Base-by-base conservation (phyloP, 129 eudicot species). In the Silybum marianum region DNA sequence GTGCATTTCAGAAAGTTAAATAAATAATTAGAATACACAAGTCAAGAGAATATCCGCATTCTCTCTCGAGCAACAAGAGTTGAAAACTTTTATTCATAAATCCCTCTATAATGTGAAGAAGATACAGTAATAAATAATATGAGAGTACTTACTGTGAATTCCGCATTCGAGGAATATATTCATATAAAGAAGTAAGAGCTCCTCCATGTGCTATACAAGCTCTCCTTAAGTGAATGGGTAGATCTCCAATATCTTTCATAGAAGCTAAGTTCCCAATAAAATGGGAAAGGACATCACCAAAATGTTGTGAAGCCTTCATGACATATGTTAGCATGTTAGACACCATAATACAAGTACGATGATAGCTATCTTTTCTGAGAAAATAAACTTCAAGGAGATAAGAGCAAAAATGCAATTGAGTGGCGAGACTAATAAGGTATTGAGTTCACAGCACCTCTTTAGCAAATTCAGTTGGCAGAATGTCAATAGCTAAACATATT, bases 291-390 rank as follows among this genome's bases (percentile, higher is more conserved):
- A 96, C 93, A 79, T 96, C 92, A 77, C 98, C 98, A 68, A 96
- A 96, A 90, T 96, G 97, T 84, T 93, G 99, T 81, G 99, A 96
- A 83, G 99, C 99, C 99, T 96, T 60, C 81, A 48, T 60, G 11
- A 77, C 19, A 70, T 71, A 80, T 76, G 30, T 3, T 78, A 75
- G 9, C 71, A 80, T 70, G 79, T 85, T 69, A 76, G 77, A 79
- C 30, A 11, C 28, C 77, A 82, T 24, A 71, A 76, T 69, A 68
- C 63, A 34, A 54, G 14, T 58, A 72, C 76, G 9, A 78, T 24
- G 73, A 77, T 34, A 38, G 69, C 60, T 40, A 40, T 39, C 76
- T 54, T 76, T n/a, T 7, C 72, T 9, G 22, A 63, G 22, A 73
- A 38, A 73, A 72, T 23, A 60, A 73, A 74, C 46, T 39, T 9